Conservation (phyloP, 352 stramenopile species). For the Sclerospora graminicola region DNA sequence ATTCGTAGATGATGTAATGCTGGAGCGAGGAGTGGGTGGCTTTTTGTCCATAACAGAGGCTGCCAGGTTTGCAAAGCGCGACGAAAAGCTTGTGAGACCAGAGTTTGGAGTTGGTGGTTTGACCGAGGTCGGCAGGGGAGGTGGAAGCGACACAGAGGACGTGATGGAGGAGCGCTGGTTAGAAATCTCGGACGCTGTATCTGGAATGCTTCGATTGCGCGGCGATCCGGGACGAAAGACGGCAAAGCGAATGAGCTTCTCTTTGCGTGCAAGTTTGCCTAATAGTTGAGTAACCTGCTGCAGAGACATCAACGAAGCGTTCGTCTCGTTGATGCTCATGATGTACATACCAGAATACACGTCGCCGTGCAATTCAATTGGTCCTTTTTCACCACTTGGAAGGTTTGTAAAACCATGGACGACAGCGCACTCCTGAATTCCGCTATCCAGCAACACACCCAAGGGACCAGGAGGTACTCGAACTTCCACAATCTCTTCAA, state of each 20-base stretch:
- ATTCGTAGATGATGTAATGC: slow-evolving; percentile 10
- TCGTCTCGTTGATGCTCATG: slow-evolving; percentile 81
- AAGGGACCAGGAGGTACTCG: slow-evolving; percentile 58
- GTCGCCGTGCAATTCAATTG: slow-evolving; percentile 50
- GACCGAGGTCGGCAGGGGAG: slow-evolving; percentile 22
- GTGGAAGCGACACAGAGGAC: slow-evolving; percentile 22
- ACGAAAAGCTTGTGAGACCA: slow-evolving; percentile 26
- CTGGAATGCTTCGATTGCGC: slow-evolving; percentile 26
- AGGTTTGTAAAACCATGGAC: slow-evolving; percentile 75
- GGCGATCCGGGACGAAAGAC: slow-evolving; percentile 50
- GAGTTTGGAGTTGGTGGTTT: slow-evolving; percentile 26
- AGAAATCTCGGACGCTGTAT: slow-evolving; percentile 38
- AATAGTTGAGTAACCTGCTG: slow-evolving; percentile 58
- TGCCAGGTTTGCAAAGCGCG: slow-evolving; percentile 53
- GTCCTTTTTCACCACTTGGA: slow-evolving; percentile 40
- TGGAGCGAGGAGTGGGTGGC: slow-evolving; percentile 20
- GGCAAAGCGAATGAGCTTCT: slow-evolving; percentile 74
- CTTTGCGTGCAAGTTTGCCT: slow-evolving; percentile 60
- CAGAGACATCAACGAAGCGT: slow-evolving; percentile 75
- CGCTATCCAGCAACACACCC: slow-evolving; percentile 64
- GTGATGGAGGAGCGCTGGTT: slow-evolving; percentile 29
- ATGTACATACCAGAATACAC: slow-evolving; percentile 79
- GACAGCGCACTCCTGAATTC: slow-evolving; percentile 68
- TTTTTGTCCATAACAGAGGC: slow-evolving; percentile 46
- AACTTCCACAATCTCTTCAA: slow-evolving; percentile 69